phyloP scores from a whole-genome alignment of 805 yeast species.

The Wickerhamomyces silvicola region DNA sequence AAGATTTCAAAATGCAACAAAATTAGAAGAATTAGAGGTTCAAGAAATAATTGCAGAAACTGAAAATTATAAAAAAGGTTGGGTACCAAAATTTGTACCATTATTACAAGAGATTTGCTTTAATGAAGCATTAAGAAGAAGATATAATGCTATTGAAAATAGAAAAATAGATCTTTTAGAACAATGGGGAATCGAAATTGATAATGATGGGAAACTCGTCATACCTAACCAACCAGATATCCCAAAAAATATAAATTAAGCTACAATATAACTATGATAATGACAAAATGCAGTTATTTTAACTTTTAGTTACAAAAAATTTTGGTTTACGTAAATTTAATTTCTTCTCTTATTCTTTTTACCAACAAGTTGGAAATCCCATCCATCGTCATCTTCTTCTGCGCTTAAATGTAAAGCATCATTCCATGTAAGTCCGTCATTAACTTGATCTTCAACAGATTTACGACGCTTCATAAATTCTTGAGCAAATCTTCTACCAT shows the following conservation, averaged over 20 bases:
- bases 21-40: slow-evolving; percentile 76
- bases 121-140: slow-evolving; percentile 84
- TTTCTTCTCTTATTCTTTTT: slow-evolving; percentile 50
- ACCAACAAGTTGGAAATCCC: slow-evolving; percentile 61
- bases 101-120: slow-evolving; percentile 85
- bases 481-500: slow-evolving; percentile 88
- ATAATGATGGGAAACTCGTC: slow-evolving; percentile 11
- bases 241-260: too few relatives aligned
- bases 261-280: neutral
- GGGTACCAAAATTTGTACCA: slow-evolving; percentile 73
- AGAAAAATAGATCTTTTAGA: slow-evolving; percentile 30
- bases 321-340: slow-evolving; percentile 6
- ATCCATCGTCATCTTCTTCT: slow-evolving; percentile 40
- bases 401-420: slow-evolving; percentile 50
- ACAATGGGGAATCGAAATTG: slow-evolving; percentile 25
- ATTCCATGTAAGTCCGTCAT: slow-evolving; percentile 60
- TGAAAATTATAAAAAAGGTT: slow-evolving; percentile 64
- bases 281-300: neutral
- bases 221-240: slow-evolving; percentile 12
- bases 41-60: slow-evolving; percentile 72
- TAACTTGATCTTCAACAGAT: slow-evolving; percentile 52
- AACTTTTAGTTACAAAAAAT: neutral
- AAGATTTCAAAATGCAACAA: slow-evolving; percentile 70
- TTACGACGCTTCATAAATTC: slow-evolving; percentile 80
- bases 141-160: slow-evolving; percentile 37